phyloP scores from a whole-genome alignment of 208 protist genomes.

The Crithidia mellificae region DNA sequence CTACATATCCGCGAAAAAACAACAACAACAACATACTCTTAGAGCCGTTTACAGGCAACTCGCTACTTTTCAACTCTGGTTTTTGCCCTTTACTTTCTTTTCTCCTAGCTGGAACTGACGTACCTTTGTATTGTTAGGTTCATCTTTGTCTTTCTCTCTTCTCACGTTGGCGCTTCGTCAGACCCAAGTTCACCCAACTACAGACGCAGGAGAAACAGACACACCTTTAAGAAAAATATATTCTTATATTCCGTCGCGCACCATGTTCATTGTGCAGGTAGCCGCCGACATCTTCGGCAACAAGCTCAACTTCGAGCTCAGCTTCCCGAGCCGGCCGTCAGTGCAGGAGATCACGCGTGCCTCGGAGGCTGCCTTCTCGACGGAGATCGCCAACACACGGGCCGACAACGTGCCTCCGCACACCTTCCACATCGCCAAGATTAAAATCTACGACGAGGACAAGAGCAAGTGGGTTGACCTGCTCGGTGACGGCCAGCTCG shows the following conservation, averaged over 20 bases:
- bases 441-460: conserved; percentile 90
- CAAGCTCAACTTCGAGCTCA: conserved; percentile 91
- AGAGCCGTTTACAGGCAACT: too few species aligned
- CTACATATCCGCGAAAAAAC: too few species aligned
- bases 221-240: too few species aligned
- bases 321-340: conserved; percentile 68
- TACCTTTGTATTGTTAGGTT: too few species aligned
- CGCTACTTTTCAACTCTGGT: too few species aligned
- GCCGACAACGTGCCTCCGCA: conserved; percentile 76
- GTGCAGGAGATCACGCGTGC: conserved; percentile 71
- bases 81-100: too few species aligned
- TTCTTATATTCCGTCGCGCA: neutral
- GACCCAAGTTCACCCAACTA: neutral
- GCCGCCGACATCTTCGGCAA: conserved; percentile 90
- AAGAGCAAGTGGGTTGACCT: conserved; percentile 89
- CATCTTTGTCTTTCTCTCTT: too few species aligned
- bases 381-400: conserved; percentile 71
- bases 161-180: too few species aligned
- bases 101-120: too few species aligned
- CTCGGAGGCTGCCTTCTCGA: conserved; percentile 69
- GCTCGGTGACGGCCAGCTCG: conserved; percentile 70
- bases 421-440: conserved; percentile 82
- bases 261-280: conserved; percentile 85
- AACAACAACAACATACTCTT: too few species aligned
- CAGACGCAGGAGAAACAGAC: neutral